phyloP scores from a whole-genome alignment of 805 yeast genomes.

The Zygotorulaspora florentina region DNA sequence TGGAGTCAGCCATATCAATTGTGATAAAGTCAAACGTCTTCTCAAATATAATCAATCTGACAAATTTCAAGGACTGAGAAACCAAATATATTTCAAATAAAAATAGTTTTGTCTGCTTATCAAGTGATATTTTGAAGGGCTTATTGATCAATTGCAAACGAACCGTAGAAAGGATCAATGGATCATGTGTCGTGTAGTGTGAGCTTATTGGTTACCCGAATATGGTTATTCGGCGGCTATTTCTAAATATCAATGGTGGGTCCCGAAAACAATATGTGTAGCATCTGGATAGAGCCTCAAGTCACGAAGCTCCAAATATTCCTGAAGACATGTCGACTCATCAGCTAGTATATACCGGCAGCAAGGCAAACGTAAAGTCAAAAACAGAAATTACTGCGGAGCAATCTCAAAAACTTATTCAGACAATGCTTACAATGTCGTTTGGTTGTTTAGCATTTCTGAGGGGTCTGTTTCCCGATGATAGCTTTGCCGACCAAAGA shows the following conservation, averaged over 20 bases:
- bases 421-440: constrained; percentile 48
- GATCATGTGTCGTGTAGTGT: too few species aligned
- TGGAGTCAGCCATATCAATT: constrained; percentile 20
- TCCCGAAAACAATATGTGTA: too few species aligned
- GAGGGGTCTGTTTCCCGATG: constrained; percentile 55
- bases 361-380: constrained; percentile 13
- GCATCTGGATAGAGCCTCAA: not conserved
- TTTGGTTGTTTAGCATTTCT: constrained; percentile 55
- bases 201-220: too few species aligned
- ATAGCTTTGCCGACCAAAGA: constrained; percentile 46
- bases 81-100: too few species aligned
- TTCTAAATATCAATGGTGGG: not conserved
- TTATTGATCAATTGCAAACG: too few species aligned
- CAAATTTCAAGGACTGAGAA: too few species aligned
- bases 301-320: not conserved
- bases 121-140: too few species aligned
- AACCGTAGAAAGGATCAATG: too few species aligned
- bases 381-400: constrained; percentile 32
- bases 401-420: constrained; percentile 45
- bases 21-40: not conserved
- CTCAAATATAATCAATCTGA: not conserved
- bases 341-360: constrained; percentile 13
- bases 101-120: too few species aligned
- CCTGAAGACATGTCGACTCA: constrained; percentile 9
- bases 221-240: not conserved